Evolutionary conservation across 2,329 filamentous ascomycete species (phyloP).

Genomic region (Penicillium sclerotiorum): DNA sequence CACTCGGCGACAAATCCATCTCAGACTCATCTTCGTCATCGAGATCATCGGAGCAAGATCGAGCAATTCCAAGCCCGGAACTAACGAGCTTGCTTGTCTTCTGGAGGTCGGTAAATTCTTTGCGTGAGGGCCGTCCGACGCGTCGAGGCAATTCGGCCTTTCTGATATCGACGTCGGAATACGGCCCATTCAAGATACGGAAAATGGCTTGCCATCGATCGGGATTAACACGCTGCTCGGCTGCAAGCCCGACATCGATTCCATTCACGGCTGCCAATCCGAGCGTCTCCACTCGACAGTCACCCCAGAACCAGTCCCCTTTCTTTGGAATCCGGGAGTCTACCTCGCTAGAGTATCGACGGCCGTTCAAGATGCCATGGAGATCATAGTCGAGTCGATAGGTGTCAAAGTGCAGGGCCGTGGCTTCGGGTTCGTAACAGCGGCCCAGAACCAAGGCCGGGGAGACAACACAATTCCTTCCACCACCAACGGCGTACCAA

Average conservation of each 20-base stretch:
- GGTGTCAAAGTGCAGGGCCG: conserved; percentile 49
- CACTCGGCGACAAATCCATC: conserved; percentile 8
- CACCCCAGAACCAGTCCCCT: conserved; percentile 60
- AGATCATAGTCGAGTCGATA: conserved; percentile 50
- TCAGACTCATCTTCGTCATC: conserved; percentile 15
- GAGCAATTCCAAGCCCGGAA: conserved; percentile 37
- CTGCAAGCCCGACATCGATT: conserved; percentile 51
- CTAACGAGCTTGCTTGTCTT: conserved; percentile 46
- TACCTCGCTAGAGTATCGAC: conserved; percentile 48
- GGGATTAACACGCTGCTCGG: conserved; percentile 46
- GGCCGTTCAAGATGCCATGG: conserved; percentile 48
- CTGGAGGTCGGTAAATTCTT: conserved; percentile 34
- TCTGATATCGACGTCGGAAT: conserved; percentile 16
- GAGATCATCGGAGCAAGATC: no score
- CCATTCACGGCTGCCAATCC: conserved; percentile 59
- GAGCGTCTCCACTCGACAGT: conserved; percentile 58
- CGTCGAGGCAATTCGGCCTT: conserved; percentile 7
- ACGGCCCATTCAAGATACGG: conserved; percentile 46
- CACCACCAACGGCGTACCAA: conserved; percentile 56
- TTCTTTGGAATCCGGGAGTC: conserved; percentile 53
- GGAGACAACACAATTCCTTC: conserved; percentile 49
- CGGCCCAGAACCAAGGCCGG: conserved; percentile 58
- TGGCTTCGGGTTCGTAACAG: conserved; percentile 55
- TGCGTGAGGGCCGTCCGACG: conserved; percentile 6
- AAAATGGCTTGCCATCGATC: conserved; percentile 52